Evolutionary conservation across 192 early-diverging fungal genomes (phyloP), one percentile per base, ranked within the genome.

Genomic region (Mortierella claussenii): DNA sequence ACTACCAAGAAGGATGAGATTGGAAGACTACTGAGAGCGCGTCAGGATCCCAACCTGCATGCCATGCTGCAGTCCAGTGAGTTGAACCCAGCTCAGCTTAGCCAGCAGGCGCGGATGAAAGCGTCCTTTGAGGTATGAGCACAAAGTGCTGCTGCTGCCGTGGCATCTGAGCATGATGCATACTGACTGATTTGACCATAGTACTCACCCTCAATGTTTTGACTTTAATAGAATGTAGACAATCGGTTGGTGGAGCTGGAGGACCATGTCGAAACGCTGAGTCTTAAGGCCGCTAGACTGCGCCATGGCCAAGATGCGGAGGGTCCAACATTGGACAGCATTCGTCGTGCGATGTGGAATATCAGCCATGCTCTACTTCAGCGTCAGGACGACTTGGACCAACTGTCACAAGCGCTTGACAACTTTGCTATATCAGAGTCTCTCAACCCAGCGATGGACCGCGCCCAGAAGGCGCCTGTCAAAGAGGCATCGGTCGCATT

Each of bases 321-420:
- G 31, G 64, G 67, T 5, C 80, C 81, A 2, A 76, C 80, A 6
- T 30, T 79, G 8, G 83, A 85, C 28, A 80, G 73, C 20, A 74
- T 85, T 33, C 82, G 82, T 47, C 83, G 83, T 37, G 68, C 71
- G 27, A 71, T 87, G 36, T 53, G 66, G 58, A 79, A 83, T 42
- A 74, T 81, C 45, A 60, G 61, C 46, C 32, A 62, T 32, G 68
- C 79, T 2, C 58, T 85, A 46, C 48, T 55, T n/a, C 65, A 81
- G 49, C 75, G 81, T 31, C 84, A 82, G 63, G 48, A 42, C 42
- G 84, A 81, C 52, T 79, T 87, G 5, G 80, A 83, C 26, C 58
- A 68, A 36, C 48, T 87, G 3, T 59, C 80, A 20, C 13, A 28
- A 10, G 51, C 66, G 4, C 73, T 76, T 12, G 65, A 76, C 28